Evolutionary conservation across 1,139 yeast genomes (phyloP).

Genomic region (Taiozyma sp.): DNA sequence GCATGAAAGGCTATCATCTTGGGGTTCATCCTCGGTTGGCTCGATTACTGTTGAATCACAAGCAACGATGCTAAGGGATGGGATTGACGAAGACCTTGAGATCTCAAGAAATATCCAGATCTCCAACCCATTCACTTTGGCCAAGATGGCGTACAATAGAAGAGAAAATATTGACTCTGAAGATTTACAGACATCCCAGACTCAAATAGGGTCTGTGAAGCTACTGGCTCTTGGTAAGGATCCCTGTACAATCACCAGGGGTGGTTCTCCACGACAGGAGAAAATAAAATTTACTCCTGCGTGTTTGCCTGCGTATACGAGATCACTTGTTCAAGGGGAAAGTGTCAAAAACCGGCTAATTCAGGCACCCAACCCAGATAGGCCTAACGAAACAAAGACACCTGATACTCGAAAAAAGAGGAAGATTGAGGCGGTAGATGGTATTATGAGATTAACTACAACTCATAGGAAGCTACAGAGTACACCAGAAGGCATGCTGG

Average conservation of each 20-base stretch:
- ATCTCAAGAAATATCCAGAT: slow-evolving; percentile 20
- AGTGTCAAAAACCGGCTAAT: neutral
- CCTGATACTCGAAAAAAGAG: neutral
- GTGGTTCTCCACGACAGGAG: neutral
- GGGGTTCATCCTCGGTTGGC: slow-evolving; percentile 4
- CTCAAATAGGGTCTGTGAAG: neutral
- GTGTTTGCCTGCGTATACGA: neutral
- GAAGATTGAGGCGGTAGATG: neutral
- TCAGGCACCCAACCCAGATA: neutral
- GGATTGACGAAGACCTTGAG: slow-evolving; percentile 20
- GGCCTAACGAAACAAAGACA: neutral
- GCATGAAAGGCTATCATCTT: slow-evolving; percentile 20
- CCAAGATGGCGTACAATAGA: slow-evolving; percentile 9
- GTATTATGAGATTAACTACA: too few species aligned
- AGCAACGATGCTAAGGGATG: neutral
- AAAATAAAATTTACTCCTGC: neutral
- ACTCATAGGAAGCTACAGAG: neutral
- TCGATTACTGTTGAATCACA: slow-evolving; percentile 9
- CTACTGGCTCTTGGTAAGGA: neutral
- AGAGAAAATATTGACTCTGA: neutral
- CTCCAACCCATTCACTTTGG: slow-evolving; percentile 27
- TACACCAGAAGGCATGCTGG: neutral
- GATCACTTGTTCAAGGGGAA: neutral
- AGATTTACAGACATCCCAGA: neutral
- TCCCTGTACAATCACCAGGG: neutral